Evolutionary conservation across 306 rosid genomes (phyloP).

Genomic region (Cucurbita pepo): DNA sequence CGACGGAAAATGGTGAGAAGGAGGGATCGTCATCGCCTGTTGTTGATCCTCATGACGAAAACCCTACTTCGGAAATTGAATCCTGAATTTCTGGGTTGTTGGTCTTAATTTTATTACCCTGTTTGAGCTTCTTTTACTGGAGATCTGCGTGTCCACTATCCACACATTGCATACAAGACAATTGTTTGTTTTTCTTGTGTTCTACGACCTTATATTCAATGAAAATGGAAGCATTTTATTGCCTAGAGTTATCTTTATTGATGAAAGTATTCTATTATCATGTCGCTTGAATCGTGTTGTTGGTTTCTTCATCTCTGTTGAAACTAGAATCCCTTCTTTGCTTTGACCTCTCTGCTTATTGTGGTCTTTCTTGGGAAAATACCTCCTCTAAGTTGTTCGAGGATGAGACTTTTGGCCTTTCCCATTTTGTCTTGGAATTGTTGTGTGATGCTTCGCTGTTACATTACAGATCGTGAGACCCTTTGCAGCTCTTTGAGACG

Average conservation of each 20-base stretch:
- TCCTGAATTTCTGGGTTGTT: not conserved
- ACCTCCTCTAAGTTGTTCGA: too few relatives aligned
- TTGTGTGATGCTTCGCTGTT: too few relatives aligned
- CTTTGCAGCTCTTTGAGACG: too few relatives aligned
- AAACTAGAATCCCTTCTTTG: not conserved
- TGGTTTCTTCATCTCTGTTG: too few relatives aligned
- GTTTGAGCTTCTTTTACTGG: not conserved
- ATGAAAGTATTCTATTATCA: too few relatives aligned
- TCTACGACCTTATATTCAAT: not conserved
- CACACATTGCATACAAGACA: not conserved
- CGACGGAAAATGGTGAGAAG: slow-evolving; percentile 21
- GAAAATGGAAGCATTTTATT: not conserved
- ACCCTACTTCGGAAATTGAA: not conserved
- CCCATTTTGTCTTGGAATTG: too few relatives aligned
- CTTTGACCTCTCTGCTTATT: not conserved
- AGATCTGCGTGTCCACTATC: not conserved
- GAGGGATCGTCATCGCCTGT: slow-evolving; percentile 6
- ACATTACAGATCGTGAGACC: too few relatives aligned
- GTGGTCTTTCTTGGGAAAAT: too few relatives aligned
- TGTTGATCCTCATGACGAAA: not conserved
- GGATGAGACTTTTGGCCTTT: too few relatives aligned
- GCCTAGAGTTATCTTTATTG: not conserved
- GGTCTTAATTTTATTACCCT: not conserved
- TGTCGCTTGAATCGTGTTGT: too few relatives aligned
- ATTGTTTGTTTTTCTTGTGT: not conserved